A percentile compares a stretch with the other conserved stretches of the same genome.
Conservation (phyloP, 768 basidiomycete genomes). For the Naganishia vaughanmartiniae region DNA sequence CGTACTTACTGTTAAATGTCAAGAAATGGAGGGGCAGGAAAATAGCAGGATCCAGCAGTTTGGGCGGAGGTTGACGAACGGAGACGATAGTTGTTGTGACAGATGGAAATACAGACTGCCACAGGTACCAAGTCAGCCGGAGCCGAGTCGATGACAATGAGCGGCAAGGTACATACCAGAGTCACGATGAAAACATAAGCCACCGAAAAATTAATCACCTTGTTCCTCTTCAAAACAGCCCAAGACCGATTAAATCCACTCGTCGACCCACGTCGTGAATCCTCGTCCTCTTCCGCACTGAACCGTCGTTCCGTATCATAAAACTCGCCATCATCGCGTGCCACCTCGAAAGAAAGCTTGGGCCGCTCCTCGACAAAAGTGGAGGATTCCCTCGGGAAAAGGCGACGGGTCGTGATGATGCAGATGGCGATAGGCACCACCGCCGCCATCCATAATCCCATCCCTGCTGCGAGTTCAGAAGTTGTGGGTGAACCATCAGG, state of each 20-base stretch:
- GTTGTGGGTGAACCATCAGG: slow-evolving; percentile 32
- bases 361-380: not conserved
- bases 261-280: slow-evolving; percentile 9
- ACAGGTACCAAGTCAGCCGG: not conserved
- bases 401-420: slow-evolving; percentile 52
- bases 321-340: slow-evolving; percentile 4
- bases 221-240: slow-evolving; percentile 57
- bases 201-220: slow-evolving; percentile 68
- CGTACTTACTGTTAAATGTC: slow-evolving; percentile 48
- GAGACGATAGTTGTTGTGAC: slow-evolving; percentile 75
- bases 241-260: slow-evolving; percentile 10
- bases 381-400: slow-evolving; percentile 5
- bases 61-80: slow-evolving; percentile 57
- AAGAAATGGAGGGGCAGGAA: slow-evolving; percentile 77
- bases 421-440: slow-evolving; percentile 64
- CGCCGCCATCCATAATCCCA: slow-evolving; percentile 64
- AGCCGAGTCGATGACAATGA: not conserved
- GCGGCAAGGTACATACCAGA: slow-evolving; percentile 59
- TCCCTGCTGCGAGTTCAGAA: slow-evolving; percentile 59
- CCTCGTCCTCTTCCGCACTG: slow-evolving; percentile 29
- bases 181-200: slow-evolving; percentile 76
- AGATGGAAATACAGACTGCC: slow-evolving; percentile 81
- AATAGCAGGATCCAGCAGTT: slow-evolving; percentile 45
- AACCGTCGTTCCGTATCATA: slow-evolving; percentile 21
- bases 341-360: slow-evolving; percentile 12